A percentile compares a stretch with the other conserved stretches of the same genome.
Evolutionary conservation across 2,329 filamentous ascomycete species (phyloP).

Genomic region (Intubia oerlemansii): DNA sequence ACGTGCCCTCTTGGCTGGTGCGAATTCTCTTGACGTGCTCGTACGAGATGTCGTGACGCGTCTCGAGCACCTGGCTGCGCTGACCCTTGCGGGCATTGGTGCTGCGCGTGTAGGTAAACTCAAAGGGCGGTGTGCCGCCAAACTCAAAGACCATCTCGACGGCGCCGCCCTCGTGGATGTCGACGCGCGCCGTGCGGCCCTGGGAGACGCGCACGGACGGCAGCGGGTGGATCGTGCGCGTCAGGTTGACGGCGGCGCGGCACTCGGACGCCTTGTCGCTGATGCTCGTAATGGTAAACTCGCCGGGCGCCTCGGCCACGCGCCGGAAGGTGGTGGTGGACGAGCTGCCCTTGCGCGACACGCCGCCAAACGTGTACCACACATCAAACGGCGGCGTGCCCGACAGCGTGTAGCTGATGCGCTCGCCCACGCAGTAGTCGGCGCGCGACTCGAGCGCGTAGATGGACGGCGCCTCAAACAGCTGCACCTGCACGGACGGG

Average conservation of each 20-base stretch:
- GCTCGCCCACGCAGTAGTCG: slow-evolving; percentile 91
- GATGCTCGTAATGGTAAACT: slow-evolving; percentile 70
- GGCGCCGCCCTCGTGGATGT: slow-evolving; percentile 92
- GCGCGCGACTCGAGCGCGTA: slow-evolving; percentile 64
- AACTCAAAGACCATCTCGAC: slow-evolving; percentile 91
- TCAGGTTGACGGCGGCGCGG: slow-evolving; percentile 55
- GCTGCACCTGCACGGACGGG: slow-evolving; percentile 63
- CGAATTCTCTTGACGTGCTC: slow-evolving; percentile 64
- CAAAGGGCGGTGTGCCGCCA: slow-evolving; percentile 85
- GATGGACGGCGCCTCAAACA: slow-evolving; percentile 84
- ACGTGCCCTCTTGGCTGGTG: slow-evolving; percentile 85
- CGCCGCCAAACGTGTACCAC: slow-evolving; percentile 71
- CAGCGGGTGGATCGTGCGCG: slow-evolving; percentile 74
- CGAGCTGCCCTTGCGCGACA: slow-evolving; percentile 57
- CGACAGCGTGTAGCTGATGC: slow-evolving; percentile 76
- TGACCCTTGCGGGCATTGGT: slow-evolving; percentile 64
- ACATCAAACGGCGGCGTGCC: slow-evolving; percentile 86
- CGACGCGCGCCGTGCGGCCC: slow-evolving; percentile 58
- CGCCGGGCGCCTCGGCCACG: slow-evolving; percentile 75
- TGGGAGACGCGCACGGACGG: slow-evolving; percentile 80
- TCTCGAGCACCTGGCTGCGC: slow-evolving; percentile 66
- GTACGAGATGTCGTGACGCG: slow-evolving; percentile 66
- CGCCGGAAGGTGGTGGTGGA: slow-evolving; percentile 72
- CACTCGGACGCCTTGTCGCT: slow-evolving; percentile 81
- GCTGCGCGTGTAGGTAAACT: slow-evolving; percentile 89